Conservation (phyloP, 805 yeast genomes). For the Candida endomychidarum region DNA sequence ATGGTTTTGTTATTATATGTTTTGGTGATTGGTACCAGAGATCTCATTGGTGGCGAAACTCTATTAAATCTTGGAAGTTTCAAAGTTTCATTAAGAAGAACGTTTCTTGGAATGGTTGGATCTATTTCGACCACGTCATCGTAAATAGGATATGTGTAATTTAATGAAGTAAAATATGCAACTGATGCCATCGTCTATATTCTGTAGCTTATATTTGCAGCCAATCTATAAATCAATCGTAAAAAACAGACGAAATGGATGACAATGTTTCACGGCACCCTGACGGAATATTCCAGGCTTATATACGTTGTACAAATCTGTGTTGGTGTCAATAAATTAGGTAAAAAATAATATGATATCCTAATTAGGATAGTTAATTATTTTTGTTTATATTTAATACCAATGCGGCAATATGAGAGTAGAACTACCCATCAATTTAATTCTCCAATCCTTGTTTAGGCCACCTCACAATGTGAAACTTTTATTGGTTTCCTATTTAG, state of each 20-base stretch:
- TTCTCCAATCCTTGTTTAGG: neutral
- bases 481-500: conserved; percentile 1
- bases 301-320: neutral
- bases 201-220: too few relatives aligned
- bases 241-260: too few relatives aligned
- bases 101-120: conserved; percentile 17
- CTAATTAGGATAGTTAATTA: conserved; percentile 16
- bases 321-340: neutral
- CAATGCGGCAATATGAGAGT: conserved; percentile 2
- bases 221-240: too few relatives aligned
- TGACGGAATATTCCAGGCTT: neutral
- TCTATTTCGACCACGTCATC: conserved; percentile 11
- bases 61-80: conserved; percentile 15
- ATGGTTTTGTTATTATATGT: neutral
- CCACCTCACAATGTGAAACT: neutral
- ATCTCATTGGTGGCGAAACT: neutral
- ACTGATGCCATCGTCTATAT: conserved; percentile 2
- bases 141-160: conserved; percentile 16
- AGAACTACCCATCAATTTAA: neutral
- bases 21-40: neutral
- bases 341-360: conserved; percentile 1
- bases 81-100: conserved; percentile 19
- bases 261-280: neutral
- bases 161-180: conserved; percentile 14
- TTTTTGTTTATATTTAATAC: conserved; percentile 15